Evolutionary conservation across 495 filamentous ascomycete genomes (phyloP).

Genomic region (Talaromyces ruber): DNA sequence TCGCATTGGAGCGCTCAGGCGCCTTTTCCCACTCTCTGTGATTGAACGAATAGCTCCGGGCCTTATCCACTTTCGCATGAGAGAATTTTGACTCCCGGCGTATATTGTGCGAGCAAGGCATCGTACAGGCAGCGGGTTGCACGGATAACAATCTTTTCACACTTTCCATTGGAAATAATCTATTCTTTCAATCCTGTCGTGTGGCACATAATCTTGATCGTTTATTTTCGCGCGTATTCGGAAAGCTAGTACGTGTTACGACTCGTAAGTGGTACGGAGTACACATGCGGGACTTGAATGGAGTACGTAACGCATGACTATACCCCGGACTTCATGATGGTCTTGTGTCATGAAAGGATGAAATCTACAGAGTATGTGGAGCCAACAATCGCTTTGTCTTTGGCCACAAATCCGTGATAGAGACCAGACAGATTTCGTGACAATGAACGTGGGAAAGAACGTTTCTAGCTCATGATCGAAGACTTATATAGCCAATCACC

Average conservation of each 20-base stretch:
- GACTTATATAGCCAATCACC: too few relatives aligned
- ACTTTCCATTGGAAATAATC: background rate
- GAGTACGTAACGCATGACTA: background rate
- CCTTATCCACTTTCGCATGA: background rate
- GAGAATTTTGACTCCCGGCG: background rate
- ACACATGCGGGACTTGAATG: background rate
- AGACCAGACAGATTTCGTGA: background rate
- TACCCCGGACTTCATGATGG: background rate
- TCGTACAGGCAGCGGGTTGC: background rate
- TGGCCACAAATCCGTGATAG: background rate
- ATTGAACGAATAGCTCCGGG: background rate
- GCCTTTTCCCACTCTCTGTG: background rate
- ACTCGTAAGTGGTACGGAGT: background rate
- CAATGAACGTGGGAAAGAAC: background rate
- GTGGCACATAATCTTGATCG: background rate
- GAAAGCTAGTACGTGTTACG: background rate
- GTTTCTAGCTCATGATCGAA: background rate
- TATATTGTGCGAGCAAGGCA: background rate
- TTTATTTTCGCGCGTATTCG: background rate
- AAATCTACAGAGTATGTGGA: background rate
- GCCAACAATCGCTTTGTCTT: background rate
- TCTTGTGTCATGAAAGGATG: background rate
- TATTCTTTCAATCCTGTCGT: background rate
- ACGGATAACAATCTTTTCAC: background rate
- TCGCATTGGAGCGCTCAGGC: background rate